A percentile compares a stretch with the other conserved stretches of the same genome.
These are phyloP conservation scores for Aspergillus cristatus DNA, from an alignment of 495 filamentous ascomycete species.

Conservation along the genomic window DNA sequence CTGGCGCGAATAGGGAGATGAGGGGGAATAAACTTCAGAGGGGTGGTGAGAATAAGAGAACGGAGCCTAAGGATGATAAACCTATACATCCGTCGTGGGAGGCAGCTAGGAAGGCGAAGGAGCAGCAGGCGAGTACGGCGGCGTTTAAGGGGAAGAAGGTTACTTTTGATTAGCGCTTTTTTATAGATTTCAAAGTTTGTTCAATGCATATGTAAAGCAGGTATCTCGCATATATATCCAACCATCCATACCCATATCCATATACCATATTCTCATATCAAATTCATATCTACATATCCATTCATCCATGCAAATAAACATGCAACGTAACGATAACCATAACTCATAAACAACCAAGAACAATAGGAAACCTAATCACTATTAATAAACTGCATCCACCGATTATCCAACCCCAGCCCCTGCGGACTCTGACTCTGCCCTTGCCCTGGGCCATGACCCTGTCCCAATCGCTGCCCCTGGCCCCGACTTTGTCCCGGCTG, in stretches of 20 bases:
- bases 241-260: too few species aligned
- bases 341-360: too few species aligned
- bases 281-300: too few species aligned
- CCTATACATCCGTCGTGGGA: conserved; percentile 90
- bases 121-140: conserved; percentile 41
- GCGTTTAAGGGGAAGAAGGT: conserved; percentile 84
- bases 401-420: conserved; percentile 11
- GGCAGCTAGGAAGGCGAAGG: conserved; percentile 79
- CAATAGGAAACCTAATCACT: conserved; percentile 9
- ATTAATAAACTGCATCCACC: conserved; percentile 35
- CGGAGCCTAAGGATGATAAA: conserved; percentile 45
- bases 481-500: too few species aligned
- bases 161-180: conserved; percentile 59
- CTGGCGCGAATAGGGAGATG: conserved; percentile 15
- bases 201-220: too few species aligned
- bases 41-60: conserved; percentile 1
- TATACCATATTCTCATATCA: too few species aligned
- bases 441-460: too few species aligned
- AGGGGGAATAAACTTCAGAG: background rate
- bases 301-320: too few species aligned
- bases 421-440: too few species aligned
- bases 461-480: too few species aligned
- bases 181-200: background rate
- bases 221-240: too few species aligned
- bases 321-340: too few species aligned